Conservation (phyloP, 345 rosid genomes). For the Reutealis trisperma region DNA sequence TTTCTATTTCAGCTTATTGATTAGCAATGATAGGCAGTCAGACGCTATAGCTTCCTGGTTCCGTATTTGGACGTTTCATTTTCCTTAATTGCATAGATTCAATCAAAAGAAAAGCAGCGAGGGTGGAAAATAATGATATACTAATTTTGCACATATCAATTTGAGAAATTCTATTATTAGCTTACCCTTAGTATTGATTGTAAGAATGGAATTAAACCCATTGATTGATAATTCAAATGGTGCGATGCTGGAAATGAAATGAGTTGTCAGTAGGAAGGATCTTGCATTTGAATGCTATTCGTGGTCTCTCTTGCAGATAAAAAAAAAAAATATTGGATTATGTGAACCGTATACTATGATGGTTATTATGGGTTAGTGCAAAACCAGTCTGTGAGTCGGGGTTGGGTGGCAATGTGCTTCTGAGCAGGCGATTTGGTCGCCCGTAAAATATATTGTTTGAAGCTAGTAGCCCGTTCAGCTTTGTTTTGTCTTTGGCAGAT, state of each 20-base stretch:
- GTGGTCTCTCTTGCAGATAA: too few species aligned
- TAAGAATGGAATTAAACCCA: not conserved
- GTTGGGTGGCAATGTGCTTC: too few species aligned
- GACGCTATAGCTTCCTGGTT: constrained; percentile 2
- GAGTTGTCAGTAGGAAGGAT: too few species aligned
- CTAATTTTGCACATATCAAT: constrained; percentile 14
- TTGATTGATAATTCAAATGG: not conserved
- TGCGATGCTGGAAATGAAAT: not conserved
- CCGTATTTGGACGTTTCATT: not conserved
- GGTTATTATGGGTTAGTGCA: too few species aligned
- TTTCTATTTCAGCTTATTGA: constrained; percentile 13
- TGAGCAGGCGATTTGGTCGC: too few species aligned
- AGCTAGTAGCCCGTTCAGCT: too few species aligned
- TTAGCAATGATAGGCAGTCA: constrained; percentile 21
- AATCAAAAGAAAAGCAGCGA: not conserved
- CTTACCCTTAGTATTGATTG: not conserved
- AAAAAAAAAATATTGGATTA: too few species aligned
- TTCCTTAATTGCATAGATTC: not conserved
- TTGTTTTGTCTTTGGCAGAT: too few species aligned
- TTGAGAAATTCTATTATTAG: constrained; percentile 8
- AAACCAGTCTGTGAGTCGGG: too few species aligned
- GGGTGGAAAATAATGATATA: constrained; percentile 1
- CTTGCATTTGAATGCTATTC: too few species aligned
- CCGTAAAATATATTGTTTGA: too few species aligned
- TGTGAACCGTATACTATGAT: too few species aligned